A percentile compares a stretch with the other conserved stretches of the same genome.
phyloP scores from a whole-genome alignment of 78 protist species.

The Isochrysis galbana region DNA sequence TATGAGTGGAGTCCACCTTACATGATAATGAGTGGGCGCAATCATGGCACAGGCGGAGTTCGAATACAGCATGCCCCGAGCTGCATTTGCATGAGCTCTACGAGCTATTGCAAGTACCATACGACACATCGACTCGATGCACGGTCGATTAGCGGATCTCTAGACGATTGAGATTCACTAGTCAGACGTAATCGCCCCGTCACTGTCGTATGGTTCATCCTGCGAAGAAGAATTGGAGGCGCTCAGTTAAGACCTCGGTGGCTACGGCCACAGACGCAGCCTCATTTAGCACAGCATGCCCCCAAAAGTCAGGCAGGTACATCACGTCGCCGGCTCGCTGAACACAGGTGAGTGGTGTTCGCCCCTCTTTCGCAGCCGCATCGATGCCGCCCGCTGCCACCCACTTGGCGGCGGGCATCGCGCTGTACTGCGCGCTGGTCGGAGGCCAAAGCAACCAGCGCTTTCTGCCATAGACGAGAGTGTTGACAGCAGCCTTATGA shows the following conservation, averaged over 20 bases:
- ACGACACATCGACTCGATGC: too few relatives aligned
- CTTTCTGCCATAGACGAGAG: not conserved
- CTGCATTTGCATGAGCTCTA: too few relatives aligned
- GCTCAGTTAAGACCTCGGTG: not conserved
- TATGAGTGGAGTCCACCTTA: too few relatives aligned
- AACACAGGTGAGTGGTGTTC: not conserved
- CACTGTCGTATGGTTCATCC: not conserved
- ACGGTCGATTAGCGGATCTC: too few relatives aligned
- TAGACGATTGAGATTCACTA: too few relatives aligned
- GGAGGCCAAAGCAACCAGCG: not conserved
- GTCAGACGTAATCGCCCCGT: not conserved
- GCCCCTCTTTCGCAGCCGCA: not conserved
- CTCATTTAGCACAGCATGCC: slow-evolving; percentile 8
- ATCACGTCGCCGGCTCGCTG: slow-evolving; percentile 12
- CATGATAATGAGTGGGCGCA: too few relatives aligned
- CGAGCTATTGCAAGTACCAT: too few relatives aligned
- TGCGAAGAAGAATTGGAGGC: not conserved
- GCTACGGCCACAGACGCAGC: not conserved
- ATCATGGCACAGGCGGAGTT: too few relatives aligned
- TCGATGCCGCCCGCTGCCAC: not conserved
- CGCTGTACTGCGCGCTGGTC: not conserved
- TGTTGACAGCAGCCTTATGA: not conserved
- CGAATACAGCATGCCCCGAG: too few relatives aligned
- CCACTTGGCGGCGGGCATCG: not conserved
- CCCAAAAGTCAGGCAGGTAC: slow-evolving; percentile 3